Conservation (phyloP, 768 basidiomycete genomes). For the Leucocoprinus sp. region DNA sequence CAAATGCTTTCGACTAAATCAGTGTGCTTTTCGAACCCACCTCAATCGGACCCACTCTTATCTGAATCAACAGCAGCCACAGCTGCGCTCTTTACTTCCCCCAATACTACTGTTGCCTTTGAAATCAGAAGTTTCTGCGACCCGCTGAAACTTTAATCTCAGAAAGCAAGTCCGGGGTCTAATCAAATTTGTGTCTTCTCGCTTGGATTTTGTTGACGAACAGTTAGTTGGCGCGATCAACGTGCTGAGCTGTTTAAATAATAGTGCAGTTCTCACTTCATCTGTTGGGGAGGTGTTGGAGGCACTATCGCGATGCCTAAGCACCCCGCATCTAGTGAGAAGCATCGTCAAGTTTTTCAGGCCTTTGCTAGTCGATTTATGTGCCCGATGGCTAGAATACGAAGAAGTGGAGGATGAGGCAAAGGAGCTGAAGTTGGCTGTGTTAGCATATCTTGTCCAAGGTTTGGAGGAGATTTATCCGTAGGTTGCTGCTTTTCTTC, state of each 20-base stretch:
- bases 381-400: constrained; percentile 68
- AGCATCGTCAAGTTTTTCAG: constrained; percentile 58
- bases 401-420: constrained; percentile 39
- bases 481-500: constrained; percentile 32
- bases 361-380: constrained; percentile 73
- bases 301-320: constrained; percentile 7
- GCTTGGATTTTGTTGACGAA: neutral
- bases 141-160: constrained; percentile 54
- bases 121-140: too few relatives aligned
- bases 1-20: neutral
- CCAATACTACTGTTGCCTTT: constrained; percentile 4
- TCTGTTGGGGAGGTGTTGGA: neutral
- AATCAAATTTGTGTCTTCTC: constrained; percentile 34
- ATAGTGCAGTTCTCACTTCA: neutral
- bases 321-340: constrained; percentile 1
- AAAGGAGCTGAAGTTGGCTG: constrained; percentile 42
- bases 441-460: constrained; percentile 58
- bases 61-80: constrained; percentile 5
- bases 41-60: neutral
- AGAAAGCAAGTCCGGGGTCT: constrained; percentile 42
- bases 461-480: constrained; percentile 64
- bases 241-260: neutral
- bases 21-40: neutral
- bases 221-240: neutral
- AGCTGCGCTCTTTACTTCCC: constrained; percentile 6